These are phyloP conservation scores for Epichloe aotearoae DNA, from an alignment of 2,329 filamentous ascomycete genomes.

Conservation along the genomic window DNA sequence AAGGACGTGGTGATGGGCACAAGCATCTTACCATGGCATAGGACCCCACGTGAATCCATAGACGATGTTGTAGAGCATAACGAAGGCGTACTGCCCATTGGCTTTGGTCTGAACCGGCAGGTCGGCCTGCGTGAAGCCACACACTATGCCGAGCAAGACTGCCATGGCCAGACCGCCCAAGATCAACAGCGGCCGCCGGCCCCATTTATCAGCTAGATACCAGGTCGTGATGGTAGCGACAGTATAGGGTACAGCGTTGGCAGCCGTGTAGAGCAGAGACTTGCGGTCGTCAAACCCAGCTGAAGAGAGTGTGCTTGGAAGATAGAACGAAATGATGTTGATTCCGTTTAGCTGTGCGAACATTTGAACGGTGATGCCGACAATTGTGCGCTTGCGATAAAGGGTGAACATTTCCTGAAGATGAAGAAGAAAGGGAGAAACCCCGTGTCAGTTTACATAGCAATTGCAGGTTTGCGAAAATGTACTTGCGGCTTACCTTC, in stretches of 20 bases:
- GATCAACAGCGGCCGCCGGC: slow-evolving; percentile 24
- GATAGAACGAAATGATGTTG: slow-evolving; percentile 29
- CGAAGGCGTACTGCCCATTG: slow-evolving; percentile 24
- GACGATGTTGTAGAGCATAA: slow-evolving; percentile 20
- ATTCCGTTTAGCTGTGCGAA: slow-evolving; percentile 27
- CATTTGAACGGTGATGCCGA: slow-evolving; percentile 27
- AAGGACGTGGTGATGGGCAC: too few species aligned
- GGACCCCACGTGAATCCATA: slow-evolving; percentile 21
- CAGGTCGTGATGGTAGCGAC: slow-evolving; percentile 25
- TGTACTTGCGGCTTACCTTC: neutral
- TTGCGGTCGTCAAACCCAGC: slow-evolving; percentile 24
- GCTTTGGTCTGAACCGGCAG: slow-evolving; percentile 17
- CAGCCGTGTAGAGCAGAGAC: slow-evolving; percentile 26
- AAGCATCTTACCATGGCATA: slow-evolving; percentile 16
- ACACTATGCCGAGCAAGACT: slow-evolving; percentile 19
- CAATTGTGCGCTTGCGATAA: slow-evolving; percentile 27
- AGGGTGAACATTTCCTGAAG: slow-evolving; percentile 26
- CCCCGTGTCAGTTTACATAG: neutral
- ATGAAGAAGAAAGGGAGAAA: neutral
- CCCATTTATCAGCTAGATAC: slow-evolving; percentile 27
- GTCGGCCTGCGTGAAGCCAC: slow-evolving; percentile 23
- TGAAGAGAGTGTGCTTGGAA: slow-evolving; percentile 21
- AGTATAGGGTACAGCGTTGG: slow-evolving; percentile 25
- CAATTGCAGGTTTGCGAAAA: too few species aligned
- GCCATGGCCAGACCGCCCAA: slow-evolving; percentile 7